Evolutionary conservation across 2,329 filamentous ascomycete genomes (phyloP), one percentile per base, ranked within the genome.

Genomic region (Ophiostoma populinum): DNA sequence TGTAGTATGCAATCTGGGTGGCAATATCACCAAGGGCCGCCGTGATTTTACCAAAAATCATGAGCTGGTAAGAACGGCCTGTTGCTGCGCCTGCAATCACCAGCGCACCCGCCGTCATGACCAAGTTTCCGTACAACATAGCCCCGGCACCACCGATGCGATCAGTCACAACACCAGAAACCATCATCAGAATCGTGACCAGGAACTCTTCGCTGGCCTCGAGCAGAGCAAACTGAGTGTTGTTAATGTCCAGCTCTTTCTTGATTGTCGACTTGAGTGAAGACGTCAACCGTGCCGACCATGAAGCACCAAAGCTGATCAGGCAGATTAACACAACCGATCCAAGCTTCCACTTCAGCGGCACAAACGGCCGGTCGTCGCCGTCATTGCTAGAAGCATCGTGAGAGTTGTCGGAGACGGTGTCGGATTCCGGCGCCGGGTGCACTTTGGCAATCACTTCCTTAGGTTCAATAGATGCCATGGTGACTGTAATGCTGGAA

Each of bases 221-320:
- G 18, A 31, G 29, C 18, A 31, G 29, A 4, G 29, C 29, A 19
- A 19, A 31, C 18, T 31, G 16, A 6, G 29, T 19, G 11, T 31
- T 31, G 19, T 21, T 31, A 13, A 31, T 31, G 12, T 31, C 6
- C 12, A 31, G 29, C n/a, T n/a, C n/a, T n/a, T n/a, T n/a, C n/a
- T n/a, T n/a, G n/a, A n/a, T 19, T 31, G 27, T 29, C 16, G 27
- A 29, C 27, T 29, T 29, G 15, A 29, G 27, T 11, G 27, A 29
- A 6, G 16, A 19, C 5, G 16, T 29, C 27, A 29, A 12, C 16
- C 27, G 27, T 4, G 27, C 27, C 27, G 27, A 29, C 27, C 27
- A 29, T 5, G 27, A 29, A 10, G 27, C 27, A 7, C 27, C 27
- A 29, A 29, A 29, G 16, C 27, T 29, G 27, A 29, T 29, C 27